phyloP scores from a whole-genome alignment of 768 basidiomycete genomes.

The Lanmaoa pseudosensibilis region DNA sequence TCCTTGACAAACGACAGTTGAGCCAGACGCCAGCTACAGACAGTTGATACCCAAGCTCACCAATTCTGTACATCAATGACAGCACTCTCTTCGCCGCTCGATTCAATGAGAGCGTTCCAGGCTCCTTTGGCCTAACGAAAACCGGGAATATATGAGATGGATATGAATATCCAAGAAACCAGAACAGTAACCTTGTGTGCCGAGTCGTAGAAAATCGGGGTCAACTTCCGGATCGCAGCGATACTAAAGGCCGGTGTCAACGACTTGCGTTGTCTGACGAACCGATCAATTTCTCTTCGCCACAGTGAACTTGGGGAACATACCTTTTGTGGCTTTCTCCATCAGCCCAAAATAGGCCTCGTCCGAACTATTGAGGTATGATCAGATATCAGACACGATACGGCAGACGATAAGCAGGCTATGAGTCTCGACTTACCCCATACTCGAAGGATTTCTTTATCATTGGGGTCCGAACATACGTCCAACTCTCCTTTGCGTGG shows the following conservation, averaged over 20 bases:
- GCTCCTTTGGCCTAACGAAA: slow-evolving; percentile 26
- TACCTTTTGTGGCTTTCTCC: slow-evolving; percentile 48
- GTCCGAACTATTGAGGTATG: slow-evolving; percentile 19
- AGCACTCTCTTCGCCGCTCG: slow-evolving; percentile 13
- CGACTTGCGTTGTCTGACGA: slow-evolving; percentile 26
- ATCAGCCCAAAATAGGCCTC: slow-evolving; percentile 32
- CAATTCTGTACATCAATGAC: slow-evolving; percentile 43
- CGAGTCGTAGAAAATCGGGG: slow-evolving; percentile 29
- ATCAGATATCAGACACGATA: neutral
- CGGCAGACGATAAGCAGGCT: too few relatives aligned
- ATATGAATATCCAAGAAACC: neutral
- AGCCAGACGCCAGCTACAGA: neutral
- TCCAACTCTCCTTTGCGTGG: slow-evolving; percentile 12
- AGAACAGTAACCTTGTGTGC: slow-evolving; percentile 23
- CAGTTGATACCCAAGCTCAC: slow-evolving; percentile 3
- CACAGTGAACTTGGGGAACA: neutral
- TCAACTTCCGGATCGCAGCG: slow-evolving; percentile 23
- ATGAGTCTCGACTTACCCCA: neutral
- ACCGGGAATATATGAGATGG: neutral
- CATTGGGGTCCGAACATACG: slow-evolving; percentile 43
- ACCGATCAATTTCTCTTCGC: neutral
- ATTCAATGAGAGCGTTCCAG: slow-evolving; percentile 33
- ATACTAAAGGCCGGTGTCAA: slow-evolving; percentile 28
- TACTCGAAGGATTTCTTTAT: slow-evolving; percentile 35
- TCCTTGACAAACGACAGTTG: slow-evolving; percentile 17